Percentiles rank a stretch among this genome's conserved stretches.
Evolutionary conservation across 2,329 filamentous ascomycete species (phyloP).

Genomic region (Fusarium pilosicola): DNA sequence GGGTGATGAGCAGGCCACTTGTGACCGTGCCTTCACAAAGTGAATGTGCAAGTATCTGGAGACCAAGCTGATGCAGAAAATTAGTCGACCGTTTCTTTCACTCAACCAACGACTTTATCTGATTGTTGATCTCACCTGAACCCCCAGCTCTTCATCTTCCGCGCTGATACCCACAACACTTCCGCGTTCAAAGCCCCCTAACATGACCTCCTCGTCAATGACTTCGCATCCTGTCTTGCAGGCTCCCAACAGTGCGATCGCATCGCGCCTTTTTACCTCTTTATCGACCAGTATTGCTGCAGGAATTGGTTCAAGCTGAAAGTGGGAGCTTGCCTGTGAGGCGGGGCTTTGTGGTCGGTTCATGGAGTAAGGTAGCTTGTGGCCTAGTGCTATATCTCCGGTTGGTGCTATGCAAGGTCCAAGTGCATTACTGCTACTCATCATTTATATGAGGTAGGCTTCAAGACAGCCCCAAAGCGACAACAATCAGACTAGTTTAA

Average conservation of each 20-base stretch:
- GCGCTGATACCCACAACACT: constrained; percentile 64
- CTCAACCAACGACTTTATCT: neutral
- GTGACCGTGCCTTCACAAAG: constrained; percentile 45
- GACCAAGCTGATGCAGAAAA: constrained; percentile 51
- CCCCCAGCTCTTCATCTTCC: constrained; percentile 60
- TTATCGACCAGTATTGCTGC: constrained; percentile 54
- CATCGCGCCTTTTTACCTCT: constrained; percentile 52
- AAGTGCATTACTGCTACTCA: neutral
- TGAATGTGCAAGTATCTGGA: constrained; percentile 58
- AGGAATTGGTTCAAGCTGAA: constrained; percentile 56
- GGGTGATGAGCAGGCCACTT: constrained; percentile 59
- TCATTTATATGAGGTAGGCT: too few species aligned
- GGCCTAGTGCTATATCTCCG: neutral
- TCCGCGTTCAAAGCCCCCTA: constrained; percentile 62
- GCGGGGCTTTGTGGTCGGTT: neutral
- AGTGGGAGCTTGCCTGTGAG: constrained; percentile 60
- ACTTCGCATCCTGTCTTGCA: constrained; percentile 58
- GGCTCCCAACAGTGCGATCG: constrained; percentile 43
- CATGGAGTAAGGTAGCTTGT: neutral
- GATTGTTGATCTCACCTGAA: constrained; percentile 53
- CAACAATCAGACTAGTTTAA: neutral
- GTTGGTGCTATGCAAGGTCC: neutral
- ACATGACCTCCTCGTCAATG: constrained; percentile 59
- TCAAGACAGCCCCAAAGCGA: neutral
- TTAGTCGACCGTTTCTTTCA: constrained; percentile 13